Base-by-base conservation (phyloP, 345 rosid species). In the Aquilaria yunnanensis region DNA sequence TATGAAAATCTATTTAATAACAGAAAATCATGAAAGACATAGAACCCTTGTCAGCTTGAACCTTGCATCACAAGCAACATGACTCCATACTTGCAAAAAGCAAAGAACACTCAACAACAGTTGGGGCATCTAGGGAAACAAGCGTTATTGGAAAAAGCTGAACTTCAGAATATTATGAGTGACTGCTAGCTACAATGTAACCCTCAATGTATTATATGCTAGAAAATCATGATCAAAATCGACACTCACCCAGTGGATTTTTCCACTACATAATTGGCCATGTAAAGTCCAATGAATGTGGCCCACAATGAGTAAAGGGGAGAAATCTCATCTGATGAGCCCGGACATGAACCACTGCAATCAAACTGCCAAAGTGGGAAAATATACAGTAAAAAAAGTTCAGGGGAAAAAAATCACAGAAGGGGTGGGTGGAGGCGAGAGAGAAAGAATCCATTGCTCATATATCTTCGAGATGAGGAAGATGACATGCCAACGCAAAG, bases 241-340 rank as follows among this genome's bases (percentile, higher is more conserved):
- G 68, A 68, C 30, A 76, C 85, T 83, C 75, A 94, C 99, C 99
- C 99, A 10, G 99, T 90, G 62, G 99, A 94, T 71, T 97, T 86
- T 76, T 90, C 96, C 71, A 94, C 95, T 52, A 94, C 99, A 75
- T 94, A 90, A 78, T 94, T 86, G 71, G 99, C 97, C 69, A 94
- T 94, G 80, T 94, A 94, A 69, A 94, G 92, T 62, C 97, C 99
- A 70, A 94, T 90, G 71, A 94, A 90, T 56, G 99, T 94, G 60
- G 99, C 99, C 99, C 99, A 94, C 48, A 94, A 72, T 3, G 99
- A 94, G 80, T 90, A 94, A 72, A 94, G 86, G 47, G 99, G 99
- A 80, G 99, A 94, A 68, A 94, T 94, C 75, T 86, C 97, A 75
- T 86, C 81, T 31, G 99, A 86, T 61, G 89, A 72, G 68, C 80